phyloP scores from a whole-genome alignment of 1,284 basidiomycete species.

The Ceratobasidium sp. region DNA sequence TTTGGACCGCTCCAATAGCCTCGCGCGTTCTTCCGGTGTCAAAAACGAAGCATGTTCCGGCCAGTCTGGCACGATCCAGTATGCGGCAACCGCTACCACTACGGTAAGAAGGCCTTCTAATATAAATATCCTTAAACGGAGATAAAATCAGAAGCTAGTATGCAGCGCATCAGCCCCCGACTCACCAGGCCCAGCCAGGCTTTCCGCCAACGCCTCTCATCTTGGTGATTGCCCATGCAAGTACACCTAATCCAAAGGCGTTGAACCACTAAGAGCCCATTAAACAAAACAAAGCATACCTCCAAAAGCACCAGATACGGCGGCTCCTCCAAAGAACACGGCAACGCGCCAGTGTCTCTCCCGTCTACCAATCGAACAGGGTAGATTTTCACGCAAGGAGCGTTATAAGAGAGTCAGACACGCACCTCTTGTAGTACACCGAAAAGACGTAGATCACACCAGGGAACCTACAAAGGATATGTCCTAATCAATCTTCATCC shows the following conservation, averaged over 20 bases:
- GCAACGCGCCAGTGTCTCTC: slow-evolving; percentile 74
- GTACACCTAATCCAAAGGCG: slow-evolving; percentile 54
- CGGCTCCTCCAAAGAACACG: slow-evolving; percentile 69
- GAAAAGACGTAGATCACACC: slow-evolving; percentile 74
- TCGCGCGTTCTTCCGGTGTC: slow-evolving; percentile 1
- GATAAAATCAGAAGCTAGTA: too few species aligned
- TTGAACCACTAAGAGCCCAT: slow-evolving; percentile 5
- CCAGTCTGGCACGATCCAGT: slow-evolving; percentile 71
- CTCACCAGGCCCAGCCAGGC: slow-evolving; percentile 68
- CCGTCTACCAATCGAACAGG: slow-evolving; percentile 56
- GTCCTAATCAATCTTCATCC: background rate
- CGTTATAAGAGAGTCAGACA: background rate
- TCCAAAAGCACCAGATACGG: slow-evolving; percentile 71
- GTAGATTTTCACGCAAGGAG: background rate
- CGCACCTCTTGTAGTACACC: slow-evolving; percentile 68
- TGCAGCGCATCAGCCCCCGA: too few species aligned
- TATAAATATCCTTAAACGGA: slow-evolving; percentile 68
- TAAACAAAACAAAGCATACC: slow-evolving; percentile 55
- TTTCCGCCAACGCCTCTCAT: slow-evolving; percentile 72
- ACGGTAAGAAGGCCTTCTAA: slow-evolving; percentile 70
- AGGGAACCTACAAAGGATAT: slow-evolving; percentile 60
- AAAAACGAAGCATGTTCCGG: slow-evolving; percentile 61
- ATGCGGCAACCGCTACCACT: slow-evolving; percentile 64
- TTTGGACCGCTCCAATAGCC: slow-evolving; percentile 48
- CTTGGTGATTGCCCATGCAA: slow-evolving; percentile 69